Evolutionary conservation across 177 flowering plant genomes (phyloP).

Genomic region (Vitis hybrid): DNA sequence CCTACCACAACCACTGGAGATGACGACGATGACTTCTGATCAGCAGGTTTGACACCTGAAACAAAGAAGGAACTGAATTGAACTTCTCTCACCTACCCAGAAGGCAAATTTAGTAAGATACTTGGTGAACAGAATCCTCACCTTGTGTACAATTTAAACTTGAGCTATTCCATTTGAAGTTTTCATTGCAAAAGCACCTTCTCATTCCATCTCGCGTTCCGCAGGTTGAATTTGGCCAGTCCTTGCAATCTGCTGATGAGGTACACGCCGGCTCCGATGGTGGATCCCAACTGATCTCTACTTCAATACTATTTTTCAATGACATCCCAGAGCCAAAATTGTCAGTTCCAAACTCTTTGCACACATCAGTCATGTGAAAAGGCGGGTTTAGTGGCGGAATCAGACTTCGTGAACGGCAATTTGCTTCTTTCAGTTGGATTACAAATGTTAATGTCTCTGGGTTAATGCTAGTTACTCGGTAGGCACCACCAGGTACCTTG

Average conservation of each 20-base stretch:
- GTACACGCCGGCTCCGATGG: conserved; percentile 14
- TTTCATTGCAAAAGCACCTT: conserved; percentile 7
- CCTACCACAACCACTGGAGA: too few species aligned
- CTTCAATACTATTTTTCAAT: neutral
- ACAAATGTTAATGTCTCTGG: conserved; percentile 16
- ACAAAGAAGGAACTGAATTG: too few species aligned
- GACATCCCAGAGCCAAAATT: neutral
- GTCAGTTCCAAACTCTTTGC: neutral
- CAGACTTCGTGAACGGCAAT: neutral
- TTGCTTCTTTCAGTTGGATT: neutral
- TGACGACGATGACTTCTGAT: too few species aligned
- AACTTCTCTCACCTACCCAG: too few species aligned
- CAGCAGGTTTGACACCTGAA: too few species aligned
- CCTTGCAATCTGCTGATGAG: conserved; percentile 10
- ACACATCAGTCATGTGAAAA: neutral
- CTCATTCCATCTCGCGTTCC: neutral
- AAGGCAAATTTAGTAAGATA: too few species aligned
- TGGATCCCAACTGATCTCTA: conserved; percentile 21
- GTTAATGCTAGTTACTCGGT: conserved; percentile 15
- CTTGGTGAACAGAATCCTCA: neutral
- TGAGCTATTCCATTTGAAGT: neutral
- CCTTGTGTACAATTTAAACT: neutral
- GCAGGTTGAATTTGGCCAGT: conserved; percentile 10
- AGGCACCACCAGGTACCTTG: conserved; percentile 4
- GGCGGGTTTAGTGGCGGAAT: neutral